Evolutionary conservation across 2,329 filamentous ascomycete genomes (phyloP).

Genomic region (Cladosporium sp.): DNA sequence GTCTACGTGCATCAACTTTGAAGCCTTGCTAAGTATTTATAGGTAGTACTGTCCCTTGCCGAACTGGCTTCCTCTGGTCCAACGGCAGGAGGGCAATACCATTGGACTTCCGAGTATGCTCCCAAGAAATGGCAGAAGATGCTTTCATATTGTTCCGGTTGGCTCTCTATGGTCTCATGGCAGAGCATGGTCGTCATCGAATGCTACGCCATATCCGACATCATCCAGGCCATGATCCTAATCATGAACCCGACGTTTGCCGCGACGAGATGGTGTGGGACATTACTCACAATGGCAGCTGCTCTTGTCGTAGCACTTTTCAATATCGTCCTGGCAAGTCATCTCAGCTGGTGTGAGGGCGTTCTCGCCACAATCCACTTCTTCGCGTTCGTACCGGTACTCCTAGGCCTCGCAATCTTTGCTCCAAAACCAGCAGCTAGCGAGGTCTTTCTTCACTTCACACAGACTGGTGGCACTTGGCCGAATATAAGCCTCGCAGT

Average conservation of each 20-base stretch:
- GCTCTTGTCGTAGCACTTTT: constrained; percentile 21
- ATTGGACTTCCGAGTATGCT: constrained; percentile 31
- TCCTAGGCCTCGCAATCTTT: constrained; percentile 28
- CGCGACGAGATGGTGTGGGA: constrained; percentile 22
- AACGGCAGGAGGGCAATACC: constrained; percentile 26
- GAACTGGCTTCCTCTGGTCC: constrained; percentile 33
- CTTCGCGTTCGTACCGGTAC: constrained; percentile 30
- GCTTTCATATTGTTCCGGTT: constrained; percentile 6
- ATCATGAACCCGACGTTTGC: constrained; percentile 12
- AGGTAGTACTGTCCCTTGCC: constrained; percentile 30
- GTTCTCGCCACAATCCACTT: constrained; percentile 30
- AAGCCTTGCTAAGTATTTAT: neutral
- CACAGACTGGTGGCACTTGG: constrained; percentile 32
- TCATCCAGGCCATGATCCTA: constrained; percentile 6
- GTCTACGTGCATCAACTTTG: too few relatives aligned
- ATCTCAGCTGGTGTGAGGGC: constrained; percentile 29
- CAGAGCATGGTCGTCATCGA: constrained; percentile 12
- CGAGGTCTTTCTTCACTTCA: constrained; percentile 9
- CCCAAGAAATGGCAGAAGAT: constrained; percentile 25
- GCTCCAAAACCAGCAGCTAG: constrained; percentile 3
- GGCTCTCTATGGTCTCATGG: constrained; percentile 12
- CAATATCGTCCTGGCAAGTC: constrained; percentile 27
- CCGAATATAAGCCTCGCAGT: constrained; percentile 24
- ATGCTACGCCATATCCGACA: constrained; percentile 8
- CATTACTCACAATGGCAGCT: constrained; percentile 23